A percentile compares a stretch with the other conserved stretches of the same genome.
phyloP scores from a whole-genome alignment of 176 grass and related monocot species.

The Aegilops umbellulata region DNA sequence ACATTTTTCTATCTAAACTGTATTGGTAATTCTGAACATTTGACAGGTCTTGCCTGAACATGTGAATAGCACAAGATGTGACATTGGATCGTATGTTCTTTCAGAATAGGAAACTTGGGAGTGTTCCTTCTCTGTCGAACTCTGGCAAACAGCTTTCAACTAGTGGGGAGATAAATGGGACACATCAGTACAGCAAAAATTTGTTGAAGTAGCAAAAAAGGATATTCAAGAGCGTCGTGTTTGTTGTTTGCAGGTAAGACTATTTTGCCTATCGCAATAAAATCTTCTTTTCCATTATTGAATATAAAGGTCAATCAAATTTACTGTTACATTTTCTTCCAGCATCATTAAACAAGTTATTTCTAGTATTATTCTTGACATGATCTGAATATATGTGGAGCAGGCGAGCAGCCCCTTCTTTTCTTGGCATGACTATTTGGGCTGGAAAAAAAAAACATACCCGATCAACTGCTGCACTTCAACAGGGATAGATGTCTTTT shows the following conservation, averaged over 20 bases:
- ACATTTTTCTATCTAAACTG: too few relatives aligned
- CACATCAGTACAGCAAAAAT: constrained; percentile 61
- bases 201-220: constrained; percentile 68
- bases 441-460: not conserved
- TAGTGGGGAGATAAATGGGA: constrained; percentile 35
- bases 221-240: constrained; percentile 64
- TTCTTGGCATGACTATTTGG: too few relatives aligned
- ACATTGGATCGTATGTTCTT: constrained; percentile 14
- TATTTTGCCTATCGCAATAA: constrained; percentile 10
- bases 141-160: constrained; percentile 8
- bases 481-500: not conserved
- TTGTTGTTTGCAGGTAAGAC: constrained; percentile 77
- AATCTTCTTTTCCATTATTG: not conserved
- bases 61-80: not conserved
- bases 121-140: constrained; percentile 22
- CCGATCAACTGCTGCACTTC: not conserved
- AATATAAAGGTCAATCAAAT: too few relatives aligned
- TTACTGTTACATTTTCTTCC: too few relatives aligned
- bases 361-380: too few relatives aligned
- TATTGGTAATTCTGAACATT: too few relatives aligned
- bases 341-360: too few relatives aligned
- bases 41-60: too few relatives aligned
- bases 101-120: constrained; percentile 49
- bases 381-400: too few relatives aligned
- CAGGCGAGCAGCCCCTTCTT: too few relatives aligned